These are phyloP conservation scores for Candida insectorum DNA, from an alignment of 805 yeast genomes.

Conservation along the genomic window DNA sequence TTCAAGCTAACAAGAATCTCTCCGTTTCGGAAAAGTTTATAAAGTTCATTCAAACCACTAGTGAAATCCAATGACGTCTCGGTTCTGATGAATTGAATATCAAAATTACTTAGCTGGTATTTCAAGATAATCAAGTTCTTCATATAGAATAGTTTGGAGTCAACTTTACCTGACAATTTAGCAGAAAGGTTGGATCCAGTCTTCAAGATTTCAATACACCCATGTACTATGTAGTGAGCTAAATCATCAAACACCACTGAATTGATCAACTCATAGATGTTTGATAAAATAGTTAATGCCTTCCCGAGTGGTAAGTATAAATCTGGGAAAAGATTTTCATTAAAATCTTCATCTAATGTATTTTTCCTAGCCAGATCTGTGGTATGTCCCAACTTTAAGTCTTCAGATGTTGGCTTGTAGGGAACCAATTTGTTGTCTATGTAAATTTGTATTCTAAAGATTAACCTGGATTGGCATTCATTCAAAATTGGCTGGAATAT, in stretches of 20 bases:
- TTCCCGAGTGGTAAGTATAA: conserved; percentile 72
- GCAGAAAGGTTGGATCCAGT: conserved; percentile 44
- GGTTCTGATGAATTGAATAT: conserved; percentile 68
- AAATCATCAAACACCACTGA: conserved; percentile 81
- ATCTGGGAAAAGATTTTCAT: conserved; percentile 36
- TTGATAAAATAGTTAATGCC: conserved; percentile 67
- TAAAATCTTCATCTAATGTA: conserved; percentile 30
- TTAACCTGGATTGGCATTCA: conserved; percentile 76
- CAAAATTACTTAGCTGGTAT: conserved; percentile 68
- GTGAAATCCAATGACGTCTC: conserved; percentile 80
- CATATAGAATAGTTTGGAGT: conserved; percentile 64
- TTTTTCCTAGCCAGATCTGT: conserved; percentile 15
- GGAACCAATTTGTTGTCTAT: conserved; percentile 66
- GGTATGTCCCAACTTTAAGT: conserved; percentile 55
- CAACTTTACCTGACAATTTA: conserved; percentile 47
- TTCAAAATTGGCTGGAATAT: conserved; percentile 69
- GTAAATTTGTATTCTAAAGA: conserved; percentile 72
- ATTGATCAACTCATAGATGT: conserved; percentile 75
- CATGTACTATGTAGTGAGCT: conserved; percentile 83
- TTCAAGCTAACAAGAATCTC: conserved; percentile 43
- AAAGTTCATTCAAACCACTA: conserved; percentile 54
- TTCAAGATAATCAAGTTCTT: conserved; percentile 70
- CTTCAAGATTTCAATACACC: conserved; percentile 62
- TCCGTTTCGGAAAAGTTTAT: conserved; percentile 33
- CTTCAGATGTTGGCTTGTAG: conserved; percentile 66